These are phyloP conservation scores for Camellia lanceoleosa DNA, from an alignment of 148 eudicot species.

Conservation along the genomic window DNA sequence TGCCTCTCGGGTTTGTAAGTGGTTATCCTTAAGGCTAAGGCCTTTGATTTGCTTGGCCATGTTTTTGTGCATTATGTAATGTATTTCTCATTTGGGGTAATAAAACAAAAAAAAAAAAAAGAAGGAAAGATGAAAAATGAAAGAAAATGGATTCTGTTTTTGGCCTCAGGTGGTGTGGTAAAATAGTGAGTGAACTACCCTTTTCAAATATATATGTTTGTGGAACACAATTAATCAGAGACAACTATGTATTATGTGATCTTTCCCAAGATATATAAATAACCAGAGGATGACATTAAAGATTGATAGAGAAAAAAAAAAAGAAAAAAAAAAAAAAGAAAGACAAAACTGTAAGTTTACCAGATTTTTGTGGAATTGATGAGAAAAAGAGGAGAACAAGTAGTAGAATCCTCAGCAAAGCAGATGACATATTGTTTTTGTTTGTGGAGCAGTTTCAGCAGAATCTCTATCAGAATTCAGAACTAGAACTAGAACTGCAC, in stretches of 20 bases:
- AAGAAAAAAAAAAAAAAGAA: not conserved
- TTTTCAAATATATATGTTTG: not conserved
- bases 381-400: conserved; percentile 23
- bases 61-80: no score
- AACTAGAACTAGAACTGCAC: no score
- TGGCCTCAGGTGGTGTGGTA: not conserved
- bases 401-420: conserved; percentile 20
- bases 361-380: conserved; percentile 28
- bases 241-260: not conserved
- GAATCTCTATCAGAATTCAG: not conserved
- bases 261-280: not conserved
- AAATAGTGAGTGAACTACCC: not conserved
- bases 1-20: no score
- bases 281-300: not conserved
- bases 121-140: not conserved
- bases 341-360: conserved; percentile 8
- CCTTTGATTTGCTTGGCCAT: no score
- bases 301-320: not conserved
- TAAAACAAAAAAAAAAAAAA: no score
- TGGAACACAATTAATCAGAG: not conserved
- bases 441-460: conserved; percentile 14
- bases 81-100: no score
- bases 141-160: not conserved
- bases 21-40: no score
- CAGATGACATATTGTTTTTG: conserved; percentile 13